Evolutionary conservation across 2,329 filamentous ascomycete species (phyloP).

Genomic region (Aspergillus brunneoviolaceus): DNA sequence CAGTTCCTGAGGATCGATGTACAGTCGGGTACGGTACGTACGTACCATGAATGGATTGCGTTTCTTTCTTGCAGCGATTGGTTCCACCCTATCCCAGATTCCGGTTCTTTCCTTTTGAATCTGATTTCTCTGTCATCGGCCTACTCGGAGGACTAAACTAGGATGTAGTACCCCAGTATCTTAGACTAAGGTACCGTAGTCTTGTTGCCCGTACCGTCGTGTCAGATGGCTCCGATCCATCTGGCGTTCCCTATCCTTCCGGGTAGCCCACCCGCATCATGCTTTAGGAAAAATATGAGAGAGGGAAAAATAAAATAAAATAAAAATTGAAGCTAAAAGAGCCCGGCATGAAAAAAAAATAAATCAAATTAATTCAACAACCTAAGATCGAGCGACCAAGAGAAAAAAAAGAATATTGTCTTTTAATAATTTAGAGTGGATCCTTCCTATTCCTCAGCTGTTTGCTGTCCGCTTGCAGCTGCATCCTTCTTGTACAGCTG

Average conservation of each 20-base stretch:
- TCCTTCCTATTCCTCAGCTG: slow-evolving; percentile 32
- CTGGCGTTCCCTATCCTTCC: slow-evolving; percentile 16
- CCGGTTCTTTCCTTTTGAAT: slow-evolving; percentile 10
- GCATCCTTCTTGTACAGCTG: slow-evolving; percentile 35
- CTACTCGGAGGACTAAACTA: slow-evolving; percentile 5
- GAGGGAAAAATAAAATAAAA: slow-evolving; percentile 4
- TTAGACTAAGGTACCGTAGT: not conserved
- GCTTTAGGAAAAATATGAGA: slow-evolving; percentile 15
- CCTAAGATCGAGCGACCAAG: slow-evolving; percentile 5
- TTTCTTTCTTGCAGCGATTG: slow-evolving; percentile 18
- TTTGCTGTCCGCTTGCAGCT: slow-evolving; percentile 38
- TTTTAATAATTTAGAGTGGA: slow-evolving; percentile 18
- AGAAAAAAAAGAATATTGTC: slow-evolving; percentile 13
- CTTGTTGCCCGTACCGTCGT: slow-evolving; percentile 20
- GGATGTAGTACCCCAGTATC: slow-evolving; percentile 18
- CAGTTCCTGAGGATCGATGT: slow-evolving; percentile 8
- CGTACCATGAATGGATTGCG: slow-evolving; percentile 14
- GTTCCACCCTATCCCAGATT: slow-evolving; percentile 23
- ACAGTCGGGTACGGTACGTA: slow-evolving; percentile 8
- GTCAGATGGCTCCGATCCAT: slow-evolving; percentile 27
- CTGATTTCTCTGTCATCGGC: slow-evolving; percentile 12
- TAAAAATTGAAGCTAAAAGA: slow-evolving; percentile 15
- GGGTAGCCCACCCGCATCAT: slow-evolving; percentile 19
- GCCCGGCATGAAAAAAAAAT: slow-evolving; percentile 11
- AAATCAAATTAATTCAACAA: slow-evolving; percentile 7